These are phyloP conservation scores for Colletotrichum gigasporum DNA, from an alignment of 2,329 filamentous ascomycete genomes.

Conservation along the genomic window DNA sequence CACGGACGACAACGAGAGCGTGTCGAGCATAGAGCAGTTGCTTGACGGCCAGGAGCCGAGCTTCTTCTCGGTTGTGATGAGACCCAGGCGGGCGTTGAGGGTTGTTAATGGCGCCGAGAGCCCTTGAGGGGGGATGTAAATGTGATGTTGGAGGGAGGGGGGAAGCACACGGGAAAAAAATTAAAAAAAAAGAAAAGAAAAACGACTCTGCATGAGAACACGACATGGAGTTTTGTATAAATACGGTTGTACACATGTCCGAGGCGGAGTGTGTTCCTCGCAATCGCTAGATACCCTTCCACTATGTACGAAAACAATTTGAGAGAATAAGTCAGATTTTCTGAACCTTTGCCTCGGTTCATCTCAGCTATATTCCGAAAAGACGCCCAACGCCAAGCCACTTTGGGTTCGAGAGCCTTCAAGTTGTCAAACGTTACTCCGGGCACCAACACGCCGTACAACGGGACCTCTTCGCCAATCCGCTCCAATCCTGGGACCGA, in stretches of 20 bases:
- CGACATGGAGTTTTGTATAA: constrained; percentile 12
- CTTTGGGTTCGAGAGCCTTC: too few relatives aligned
- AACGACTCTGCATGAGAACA: constrained; percentile 11
- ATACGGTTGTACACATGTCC: neutral
- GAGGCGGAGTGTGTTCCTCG: neutral
- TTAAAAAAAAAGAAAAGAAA: too few relatives aligned
- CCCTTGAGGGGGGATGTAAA: constrained; percentile 37
- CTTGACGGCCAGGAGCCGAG: constrained; percentile 72
- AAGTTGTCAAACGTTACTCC: too few relatives aligned
- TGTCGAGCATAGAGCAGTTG: constrained; percentile 63
- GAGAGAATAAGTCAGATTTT: too few relatives aligned
- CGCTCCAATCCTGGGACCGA: too few relatives aligned
- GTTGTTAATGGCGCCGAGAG: constrained; percentile 67
- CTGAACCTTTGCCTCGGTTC: too few relatives aligned
- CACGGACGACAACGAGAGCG: constrained; percentile 37
- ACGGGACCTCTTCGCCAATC: too few relatives aligned
- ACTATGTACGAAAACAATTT: neutral
- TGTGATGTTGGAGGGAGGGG: neutral
- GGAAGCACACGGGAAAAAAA: too few relatives aligned
- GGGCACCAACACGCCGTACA: too few relatives aligned
- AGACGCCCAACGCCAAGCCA: too few relatives aligned
- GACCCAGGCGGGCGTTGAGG: constrained; percentile 73
- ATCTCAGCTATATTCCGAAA: too few relatives aligned
- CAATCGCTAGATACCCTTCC: constrained; percentile 31
- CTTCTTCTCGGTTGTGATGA: constrained; percentile 76